phyloP scores from a whole-genome alignment of 2,329 filamentous ascomycete species.

The Colletotrichum shisoi region DNA sequence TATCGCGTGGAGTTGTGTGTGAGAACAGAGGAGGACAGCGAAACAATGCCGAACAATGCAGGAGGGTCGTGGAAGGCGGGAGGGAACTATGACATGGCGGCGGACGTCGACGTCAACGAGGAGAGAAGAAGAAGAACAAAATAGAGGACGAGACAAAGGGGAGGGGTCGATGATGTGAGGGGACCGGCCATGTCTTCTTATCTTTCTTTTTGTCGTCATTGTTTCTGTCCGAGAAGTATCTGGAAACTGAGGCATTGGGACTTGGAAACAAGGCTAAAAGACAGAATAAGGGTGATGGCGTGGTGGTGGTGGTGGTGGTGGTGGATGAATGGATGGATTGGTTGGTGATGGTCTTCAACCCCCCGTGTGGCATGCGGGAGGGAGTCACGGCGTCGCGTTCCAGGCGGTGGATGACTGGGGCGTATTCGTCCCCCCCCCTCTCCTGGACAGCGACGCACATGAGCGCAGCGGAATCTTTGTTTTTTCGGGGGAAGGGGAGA shows the following conservation, averaged over 20 bases:
- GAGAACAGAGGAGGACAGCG: neutral
- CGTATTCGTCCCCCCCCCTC: neutral
- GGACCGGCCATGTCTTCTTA: conserved; percentile 14
- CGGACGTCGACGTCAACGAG: neutral
- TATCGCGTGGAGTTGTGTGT: neutral
- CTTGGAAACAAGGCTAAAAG: neutral
- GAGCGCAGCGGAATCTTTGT: neutral
- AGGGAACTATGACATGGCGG: neutral
- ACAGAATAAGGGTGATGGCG: neutral
- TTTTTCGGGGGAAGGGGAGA: too few relatives aligned
- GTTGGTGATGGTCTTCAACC: neutral
- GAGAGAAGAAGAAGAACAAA: neutral
- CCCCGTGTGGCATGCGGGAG: conserved; percentile 7
- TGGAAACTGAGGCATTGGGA: neutral
- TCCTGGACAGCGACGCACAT: too few relatives aligned
- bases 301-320: neutral
- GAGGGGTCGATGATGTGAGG: too few relatives aligned
- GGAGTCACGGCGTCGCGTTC: conserved; percentile 11
- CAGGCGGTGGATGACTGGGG: conserved; percentile 11
- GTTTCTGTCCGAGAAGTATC: neutral
- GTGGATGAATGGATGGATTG: neutral
- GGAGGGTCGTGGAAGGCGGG: neutral
- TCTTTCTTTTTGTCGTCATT: conserved; percentile 9
- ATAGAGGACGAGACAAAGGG: conserved; percentile 1
- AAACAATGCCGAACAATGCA: neutral